Evolutionary conservation across 257 asterid species (phyloP), one percentile per base, ranked within the genome.

Genomic region (Echium plantagineum): DNA sequence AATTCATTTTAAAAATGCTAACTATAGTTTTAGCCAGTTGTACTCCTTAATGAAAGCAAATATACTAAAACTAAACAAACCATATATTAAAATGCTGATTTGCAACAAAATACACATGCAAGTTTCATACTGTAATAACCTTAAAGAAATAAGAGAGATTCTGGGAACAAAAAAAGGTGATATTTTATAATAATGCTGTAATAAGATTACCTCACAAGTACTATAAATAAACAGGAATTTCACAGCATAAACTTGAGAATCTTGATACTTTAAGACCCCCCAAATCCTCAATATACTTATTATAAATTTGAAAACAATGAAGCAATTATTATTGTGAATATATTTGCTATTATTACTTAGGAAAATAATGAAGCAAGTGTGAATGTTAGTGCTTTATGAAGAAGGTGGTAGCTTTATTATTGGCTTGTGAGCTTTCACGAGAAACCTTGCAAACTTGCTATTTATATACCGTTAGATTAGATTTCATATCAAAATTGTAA

Each of bases 341-440:
- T n/a, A n/a, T n/a, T n/a, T n/a, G n/a, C n/a, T n/a, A n/a, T n/a
- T n/a, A n/a, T n/a, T n/a, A n/a, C n/a, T n/a, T n/a, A n/a, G n/a
- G n/a, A n/a, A n/a, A n/a, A n/a, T n/a, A n/a, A n/a, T n/a, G 49
- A 42, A 26, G 59, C 71, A 62, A 65, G 57, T 65, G 68, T 69
- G 65, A 47, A 76, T 65, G 61, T 52, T 31, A 31, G 65, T 24
- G 51, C 60, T 35, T 65, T 59, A 62, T 61, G 46, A 52, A 15
- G 63, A 5, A 16, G 59, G 64, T 61, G 78, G 72, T 65, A 63
- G 82, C 70, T 53, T 76, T 76, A 66, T n/a, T n/a, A n/a, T 72
- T 74, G 78, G 78, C 89, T 64, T 69, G 81, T 75, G 94, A 80
- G 73, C 68, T 77, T 62, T 83, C 93, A 87, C 96, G 85, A 64